Percentiles rank a stretch among this genome's conserved stretches.
phyloP scores from a whole-genome alignment of 768 basidiomycete genomes.

The Pleurotus eryngii region DNA sequence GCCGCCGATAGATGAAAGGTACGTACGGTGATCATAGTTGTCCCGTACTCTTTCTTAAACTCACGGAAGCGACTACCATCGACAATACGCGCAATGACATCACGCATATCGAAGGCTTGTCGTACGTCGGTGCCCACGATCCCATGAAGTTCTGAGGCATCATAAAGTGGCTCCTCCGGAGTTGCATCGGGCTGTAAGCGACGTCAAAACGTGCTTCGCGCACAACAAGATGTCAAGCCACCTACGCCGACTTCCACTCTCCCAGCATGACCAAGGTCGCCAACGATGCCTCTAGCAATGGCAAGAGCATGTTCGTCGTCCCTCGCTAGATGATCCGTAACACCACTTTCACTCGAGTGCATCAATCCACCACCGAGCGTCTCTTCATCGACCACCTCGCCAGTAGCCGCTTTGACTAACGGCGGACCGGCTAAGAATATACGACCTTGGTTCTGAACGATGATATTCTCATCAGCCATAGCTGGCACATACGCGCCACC shows the following conservation, averaged over 20 bases:
- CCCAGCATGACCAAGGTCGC: constrained; percentile 71
- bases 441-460: constrained; percentile 85
- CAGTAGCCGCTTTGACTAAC: constrained; percentile 91
- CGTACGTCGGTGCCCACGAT: constrained; percentile 89
- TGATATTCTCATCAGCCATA: constrained; percentile 94
- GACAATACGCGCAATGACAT: constrained; percentile 87
- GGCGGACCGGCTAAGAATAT: constrained; percentile 96
- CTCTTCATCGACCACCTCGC: constrained; percentile 91
- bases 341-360: constrained; percentile 90
- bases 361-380: constrained; percentile 86
- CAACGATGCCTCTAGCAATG: constrained; percentile 72
- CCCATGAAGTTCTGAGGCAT: constrained; percentile 79
- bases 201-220: background rate
- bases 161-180: constrained; percentile 75
- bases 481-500: constrained; percentile 94
- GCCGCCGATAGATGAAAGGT: background rate
- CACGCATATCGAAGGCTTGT: constrained; percentile 90
- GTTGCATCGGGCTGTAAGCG: constrained; percentile 47
- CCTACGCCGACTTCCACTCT: constrained; percentile 48
- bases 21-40: constrained; percentile 83
- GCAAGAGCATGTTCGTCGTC: constrained; percentile 85
- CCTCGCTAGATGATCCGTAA: constrained; percentile 82
- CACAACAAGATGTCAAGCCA: constrained; percentile 7
- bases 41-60: constrained; percentile 94
- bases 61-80: constrained; percentile 91